Evolutionary conservation across 1,139 yeast species (phyloP).

Genomic region (Hemisphaericaspora subhashii): DNA sequence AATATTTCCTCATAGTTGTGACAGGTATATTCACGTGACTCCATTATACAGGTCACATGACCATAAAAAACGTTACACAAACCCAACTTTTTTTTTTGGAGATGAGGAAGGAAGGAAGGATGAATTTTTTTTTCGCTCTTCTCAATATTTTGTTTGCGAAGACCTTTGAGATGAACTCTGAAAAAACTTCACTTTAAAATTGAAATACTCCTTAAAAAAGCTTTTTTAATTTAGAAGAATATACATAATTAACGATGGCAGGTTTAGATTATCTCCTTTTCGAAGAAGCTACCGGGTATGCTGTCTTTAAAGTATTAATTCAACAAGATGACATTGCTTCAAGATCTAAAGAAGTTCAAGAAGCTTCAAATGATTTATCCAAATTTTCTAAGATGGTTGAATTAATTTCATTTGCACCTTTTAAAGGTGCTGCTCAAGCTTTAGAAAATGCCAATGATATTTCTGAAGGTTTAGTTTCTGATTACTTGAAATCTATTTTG

Average conservation of each 20-base stretch:
- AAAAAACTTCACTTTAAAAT: slow-evolving; percentile 7
- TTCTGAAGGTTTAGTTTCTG: slow-evolving; percentile 94
- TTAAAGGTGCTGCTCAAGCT: slow-evolving; percentile 99
- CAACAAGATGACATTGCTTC: slow-evolving; percentile 96
- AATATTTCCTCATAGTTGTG: no score
- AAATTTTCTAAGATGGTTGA: slow-evolving; percentile 91
- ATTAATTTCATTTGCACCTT: slow-evolving; percentile 94
- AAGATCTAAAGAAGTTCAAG: slow-evolving; percentile 90
- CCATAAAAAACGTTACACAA: slow-evolving; percentile 2
- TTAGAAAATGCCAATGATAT: slow-evolving; percentile 97
- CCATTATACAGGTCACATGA: neutral
- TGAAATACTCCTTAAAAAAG: no score
- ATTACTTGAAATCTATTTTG: slow-evolving; percentile 82
- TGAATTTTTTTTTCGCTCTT: slow-evolving; percentile 10
- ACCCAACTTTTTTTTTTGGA: neutral
- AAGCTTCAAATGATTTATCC: slow-evolving; percentile 82
- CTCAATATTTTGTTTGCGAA: slow-evolving; percentile 10
- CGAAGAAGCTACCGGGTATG: slow-evolving; percentile 99
- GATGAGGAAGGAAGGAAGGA: slow-evolving; percentile 20
- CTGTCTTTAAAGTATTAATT: slow-evolving; percentile 87
- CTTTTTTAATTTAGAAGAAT: neutral
- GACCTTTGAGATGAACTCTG: slow-evolving; percentile 4
- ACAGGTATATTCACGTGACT: neutral
- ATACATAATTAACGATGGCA: slow-evolving; percentile 35
- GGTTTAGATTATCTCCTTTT: slow-evolving; percentile 89